Base-by-base conservation (phyloP, 192 early-diverging fungal genomes). In the Coemansia sp. region DNA sequence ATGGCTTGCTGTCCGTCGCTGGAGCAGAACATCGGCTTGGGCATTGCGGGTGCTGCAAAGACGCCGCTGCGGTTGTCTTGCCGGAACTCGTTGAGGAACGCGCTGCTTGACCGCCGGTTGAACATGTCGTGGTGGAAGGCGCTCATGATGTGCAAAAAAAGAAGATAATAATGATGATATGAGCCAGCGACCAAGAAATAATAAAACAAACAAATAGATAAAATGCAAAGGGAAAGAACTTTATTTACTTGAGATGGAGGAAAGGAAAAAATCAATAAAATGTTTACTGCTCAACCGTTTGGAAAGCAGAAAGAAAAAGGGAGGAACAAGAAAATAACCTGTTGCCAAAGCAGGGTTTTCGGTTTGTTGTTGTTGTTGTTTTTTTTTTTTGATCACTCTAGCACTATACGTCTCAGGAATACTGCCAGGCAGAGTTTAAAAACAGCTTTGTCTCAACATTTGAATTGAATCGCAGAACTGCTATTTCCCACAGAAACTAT, bases 41-140 rank as follows among this genome's bases (percentile, higher is more conserved):
- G 79, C 74, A 81, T 81, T 35, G 38, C 64, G 8, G 79, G 63
- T 0, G 79, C 63, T 0, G 79, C 79, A 59, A 81, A 81, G 36
- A 81, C 61, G 11, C 78, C 72, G 48, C 64, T 68, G 17, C 54
- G 70, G 54, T 70, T 70, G 68, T 70, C 71, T 48, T 81, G 76
- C 15, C 56, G 41, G 33, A 78, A 78, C 18, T 70, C 76, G 52
- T 51, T 63, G 22, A 78, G 15, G 18, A 73, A 73, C 58, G 53
- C 67, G 15, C 14, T 53, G 64, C 76, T 73, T 20, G 62, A 41
- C 33, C 76, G 72, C 2, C 65, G 34, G 65, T 66, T 66, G 54
- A 66, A 66, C 8, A 66, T 67, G 59, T 81, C 79, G 71, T 81
- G 71, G 53, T 81, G 79, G 56, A 81, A 81, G 22, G 74, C 66